A percentile compares a stretch with the other conserved stretches of the same genome.
phyloP scores from a whole-genome alignment of 1,139 yeast genomes.

The Nadsonia commutata region DNA sequence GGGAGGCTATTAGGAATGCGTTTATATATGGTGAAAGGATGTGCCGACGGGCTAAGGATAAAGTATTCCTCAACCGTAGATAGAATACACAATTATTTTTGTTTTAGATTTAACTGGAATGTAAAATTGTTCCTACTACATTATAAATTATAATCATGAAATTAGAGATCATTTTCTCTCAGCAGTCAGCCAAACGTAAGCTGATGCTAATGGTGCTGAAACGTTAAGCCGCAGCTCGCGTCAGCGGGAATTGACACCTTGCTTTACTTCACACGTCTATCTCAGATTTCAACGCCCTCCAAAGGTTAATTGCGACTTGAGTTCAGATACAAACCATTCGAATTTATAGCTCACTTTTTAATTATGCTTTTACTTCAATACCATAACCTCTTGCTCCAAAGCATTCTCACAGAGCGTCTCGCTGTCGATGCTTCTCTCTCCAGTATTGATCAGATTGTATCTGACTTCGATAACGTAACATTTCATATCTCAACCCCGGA shows the following conservation, averaged over 20 bases:
- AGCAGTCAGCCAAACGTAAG: not conserved
- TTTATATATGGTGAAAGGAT: not conserved
- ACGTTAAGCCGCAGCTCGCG: not conserved
- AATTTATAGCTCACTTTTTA: conserved; percentile 5
- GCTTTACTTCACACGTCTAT: not conserved
- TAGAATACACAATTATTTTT: too few species aligned
- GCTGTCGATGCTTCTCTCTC: conserved; percentile 31
- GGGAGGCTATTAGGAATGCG: conserved; percentile 10
- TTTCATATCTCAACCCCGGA: conserved; percentile 82
- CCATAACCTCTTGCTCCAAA: conserved; percentile 28
- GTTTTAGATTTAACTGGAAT: too few species aligned
- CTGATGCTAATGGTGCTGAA: not conserved
- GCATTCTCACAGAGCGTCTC: conserved; percentile 28
- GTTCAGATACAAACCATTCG: too few species aligned
- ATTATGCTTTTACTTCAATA: conserved; percentile 30
- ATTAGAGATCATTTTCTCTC: too few species aligned
- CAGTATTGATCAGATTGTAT: conserved; percentile 74
- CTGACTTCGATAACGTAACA: conserved; percentile 92
- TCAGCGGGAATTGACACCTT: not conserved
- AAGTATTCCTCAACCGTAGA: too few species aligned
- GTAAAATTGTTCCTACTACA: too few species aligned
- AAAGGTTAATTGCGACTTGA: too few species aligned
- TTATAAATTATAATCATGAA: too few species aligned
- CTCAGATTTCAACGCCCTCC: too few species aligned
- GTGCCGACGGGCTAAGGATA: too few species aligned